Conservation (phyloP, 768 basidiomycete species). For the Lactifluus subvellereus region DNA sequence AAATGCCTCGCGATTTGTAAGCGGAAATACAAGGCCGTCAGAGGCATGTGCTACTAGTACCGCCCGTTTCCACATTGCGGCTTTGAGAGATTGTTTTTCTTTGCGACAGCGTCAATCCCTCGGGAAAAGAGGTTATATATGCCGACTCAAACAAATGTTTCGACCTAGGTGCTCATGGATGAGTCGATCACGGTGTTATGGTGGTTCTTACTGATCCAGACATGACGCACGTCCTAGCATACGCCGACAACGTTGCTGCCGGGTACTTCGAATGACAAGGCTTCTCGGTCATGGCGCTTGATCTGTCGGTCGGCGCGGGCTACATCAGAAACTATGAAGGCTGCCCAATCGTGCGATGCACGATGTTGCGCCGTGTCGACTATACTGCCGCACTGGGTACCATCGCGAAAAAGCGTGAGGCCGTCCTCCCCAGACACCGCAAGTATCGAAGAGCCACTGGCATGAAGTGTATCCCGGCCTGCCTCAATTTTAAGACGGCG, state of each 20-base stretch:
- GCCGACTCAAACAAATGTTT: background rate
- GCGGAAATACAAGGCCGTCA: slow-evolving; percentile 90
- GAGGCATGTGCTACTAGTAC: slow-evolving; percentile 79
- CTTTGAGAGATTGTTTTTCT: slow-evolving; percentile 99
- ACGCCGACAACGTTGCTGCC: slow-evolving; percentile 98
- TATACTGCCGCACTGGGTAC: slow-evolving; percentile 78
- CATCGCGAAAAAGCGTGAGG: slow-evolving; percentile 78
- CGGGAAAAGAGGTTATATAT: slow-evolving; percentile 78
- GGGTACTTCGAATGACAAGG: slow-evolving; percentile 99
- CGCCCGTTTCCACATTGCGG: slow-evolving; percentile 91
- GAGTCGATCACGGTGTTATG: slow-evolving; percentile 68
- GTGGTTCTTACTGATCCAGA: slow-evolving; percentile 92
- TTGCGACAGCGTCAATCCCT: slow-evolving; percentile 92
- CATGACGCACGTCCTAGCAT: slow-evolving; percentile 94
- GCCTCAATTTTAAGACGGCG: slow-evolving; percentile 64
- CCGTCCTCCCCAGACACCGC: slow-evolving; percentile 83
- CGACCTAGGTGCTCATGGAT: background rate
- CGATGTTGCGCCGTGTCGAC: slow-evolving; percentile 87
- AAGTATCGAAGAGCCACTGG: slow-evolving; percentile 81
- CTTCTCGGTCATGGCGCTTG: slow-evolving; percentile 91
- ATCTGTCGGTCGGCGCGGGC: slow-evolving; percentile 89
- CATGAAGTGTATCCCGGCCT: slow-evolving; percentile 79
- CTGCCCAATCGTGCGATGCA: slow-evolving; percentile 98
- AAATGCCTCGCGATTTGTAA: slow-evolving; percentile 92
- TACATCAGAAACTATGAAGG: slow-evolving; percentile 99